Conservation (phyloP, 352 stramenopile genomes). For the Pythium folliculosum region DNA sequence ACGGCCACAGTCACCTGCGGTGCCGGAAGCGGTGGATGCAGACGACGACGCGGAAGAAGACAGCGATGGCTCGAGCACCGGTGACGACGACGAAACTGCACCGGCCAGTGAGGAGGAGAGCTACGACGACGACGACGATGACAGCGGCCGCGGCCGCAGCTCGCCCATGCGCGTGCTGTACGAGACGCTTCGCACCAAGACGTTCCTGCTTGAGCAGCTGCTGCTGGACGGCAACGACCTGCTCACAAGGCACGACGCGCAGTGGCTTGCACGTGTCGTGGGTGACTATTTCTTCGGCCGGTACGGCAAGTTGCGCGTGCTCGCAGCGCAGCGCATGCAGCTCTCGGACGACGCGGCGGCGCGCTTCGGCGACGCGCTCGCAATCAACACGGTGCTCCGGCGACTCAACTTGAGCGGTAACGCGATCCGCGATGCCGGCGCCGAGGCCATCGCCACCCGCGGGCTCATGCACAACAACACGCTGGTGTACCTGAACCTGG, state of each 20-base stretch:
- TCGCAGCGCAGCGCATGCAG: conserved; percentile 45
- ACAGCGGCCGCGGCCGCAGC: not conserved
- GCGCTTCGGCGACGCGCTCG: conserved; percentile 44
- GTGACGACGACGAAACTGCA: not conserved
- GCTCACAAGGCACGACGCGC: conserved; percentile 30
- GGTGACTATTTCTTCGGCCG: conserved; percentile 79
- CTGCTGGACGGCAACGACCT: conserved; percentile 59
- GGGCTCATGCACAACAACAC: conserved; percentile 46
- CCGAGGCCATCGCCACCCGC: conserved; percentile 37
- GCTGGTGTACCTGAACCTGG: conserved; percentile 57
- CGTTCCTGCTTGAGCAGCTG: conserved; percentile 66
- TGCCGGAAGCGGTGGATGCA: conserved; percentile 3
- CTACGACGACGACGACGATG: not conserved
- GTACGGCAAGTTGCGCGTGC: conserved; percentile 54
- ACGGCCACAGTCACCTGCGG: not conserved
- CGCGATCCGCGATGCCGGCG: conserved; percentile 41
- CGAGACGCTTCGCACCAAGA: conserved; percentile 44
- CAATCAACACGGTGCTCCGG: conserved; percentile 59
- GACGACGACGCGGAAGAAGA: conserved; percentile 10
- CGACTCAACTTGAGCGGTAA: conserved; percentile 68
- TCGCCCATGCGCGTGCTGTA: conserved; percentile 39
- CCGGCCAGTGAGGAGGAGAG: too few relatives aligned
- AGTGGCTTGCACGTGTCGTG: conserved; percentile 41
- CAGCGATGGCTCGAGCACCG: not conserved
- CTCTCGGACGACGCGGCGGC: conserved; percentile 43